Percentiles rank a stretch among this genome's conserved stretches.
Evolutionary conservation across 2,329 filamentous ascomycete genomes (phyloP).

Genomic region (Setomelanomma holmii): DNA sequence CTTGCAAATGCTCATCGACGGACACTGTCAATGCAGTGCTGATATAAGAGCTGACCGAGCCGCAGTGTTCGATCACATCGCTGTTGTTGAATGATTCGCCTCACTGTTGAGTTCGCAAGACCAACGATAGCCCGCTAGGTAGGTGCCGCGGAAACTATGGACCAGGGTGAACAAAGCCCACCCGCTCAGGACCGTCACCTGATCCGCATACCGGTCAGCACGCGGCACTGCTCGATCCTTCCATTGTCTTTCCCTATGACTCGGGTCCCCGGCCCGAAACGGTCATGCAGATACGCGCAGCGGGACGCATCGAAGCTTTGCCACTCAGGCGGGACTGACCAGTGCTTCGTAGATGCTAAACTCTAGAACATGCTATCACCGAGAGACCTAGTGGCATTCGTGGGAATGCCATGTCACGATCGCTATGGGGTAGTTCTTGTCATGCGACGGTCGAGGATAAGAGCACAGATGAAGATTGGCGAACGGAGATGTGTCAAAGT

Average conservation of each 20-base stretch:
- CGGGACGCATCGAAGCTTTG: conserved; percentile 32
- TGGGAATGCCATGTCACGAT: conserved; percentile 7
- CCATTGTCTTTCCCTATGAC: conserved; percentile 20
- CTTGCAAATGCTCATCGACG: background rate
- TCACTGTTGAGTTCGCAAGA: conserved; percentile 10
- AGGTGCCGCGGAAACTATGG: conserved; percentile 25
- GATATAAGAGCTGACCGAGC: conserved; percentile 41
- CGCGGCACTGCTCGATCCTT: conserved; percentile 24
- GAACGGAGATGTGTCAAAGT: too few species aligned
- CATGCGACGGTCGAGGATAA: too few species aligned
- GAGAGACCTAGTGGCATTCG: background rate
- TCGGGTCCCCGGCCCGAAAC: conserved; percentile 23
- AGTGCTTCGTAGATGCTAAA: background rate
- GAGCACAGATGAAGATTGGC: too few species aligned
- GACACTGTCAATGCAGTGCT: conserved; percentile 11
- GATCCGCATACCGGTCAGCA: conserved; percentile 33
- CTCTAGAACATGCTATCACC: background rate
- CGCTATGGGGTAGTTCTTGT: too few species aligned
- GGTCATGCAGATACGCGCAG: conserved; percentile 19
- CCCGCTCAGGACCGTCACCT: conserved; percentile 32
- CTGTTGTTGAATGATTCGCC: conserved; percentile 18
- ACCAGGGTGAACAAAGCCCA: conserved; percentile 16
- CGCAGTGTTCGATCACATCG: conserved; percentile 31
- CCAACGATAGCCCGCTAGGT: conserved; percentile 19
- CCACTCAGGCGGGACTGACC: conserved; percentile 30